Evolutionary conservation across 495 filamentous ascomycete species (phyloP).

Genomic region (Immersiella caudata): DNA sequence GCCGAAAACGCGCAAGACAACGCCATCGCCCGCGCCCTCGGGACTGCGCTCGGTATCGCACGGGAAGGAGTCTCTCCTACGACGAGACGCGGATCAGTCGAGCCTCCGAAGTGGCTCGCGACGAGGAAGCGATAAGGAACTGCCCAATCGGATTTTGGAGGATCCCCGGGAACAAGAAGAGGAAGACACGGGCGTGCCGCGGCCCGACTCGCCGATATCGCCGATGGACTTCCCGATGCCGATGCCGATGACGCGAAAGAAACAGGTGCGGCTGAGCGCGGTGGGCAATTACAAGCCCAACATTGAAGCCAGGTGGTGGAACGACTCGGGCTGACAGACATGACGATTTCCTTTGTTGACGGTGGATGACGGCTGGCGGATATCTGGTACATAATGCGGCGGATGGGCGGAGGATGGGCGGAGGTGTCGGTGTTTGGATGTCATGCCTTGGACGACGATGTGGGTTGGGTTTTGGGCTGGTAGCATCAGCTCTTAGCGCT

Average conservation of each 20-base stretch:
- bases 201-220: constrained; percentile 45
- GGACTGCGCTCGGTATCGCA: background rate
- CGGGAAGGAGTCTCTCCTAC: background rate
- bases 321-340: constrained; percentile 38
- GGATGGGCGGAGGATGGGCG: background rate
- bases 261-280: constrained; percentile 50
- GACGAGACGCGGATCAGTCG: constrained; percentile 16
- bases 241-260: constrained; percentile 45
- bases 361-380: background rate
- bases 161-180: constrained; percentile 30
- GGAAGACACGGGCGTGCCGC: constrained; percentile 32
- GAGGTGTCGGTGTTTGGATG: constrained; percentile 1
- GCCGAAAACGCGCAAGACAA: constrained; percentile 11
- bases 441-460: background rate
- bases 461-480: background rate
- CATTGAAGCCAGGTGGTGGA: constrained; percentile 47
- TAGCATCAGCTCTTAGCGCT: constrained; percentile 6
- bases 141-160: constrained; percentile 30
- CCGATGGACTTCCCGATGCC: constrained; percentile 33
- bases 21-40: background rate
- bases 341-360: constrained; percentile 6
- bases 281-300: constrained; percentile 41
- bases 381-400: background rate
- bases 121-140: constrained; percentile 18
- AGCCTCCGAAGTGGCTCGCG: constrained; percentile 14